Percentiles rank a stretch among this genome's conserved stretches.
Conservation (phyloP, 108 stramenopile species). For the Skeletonema marinoi region DNA sequence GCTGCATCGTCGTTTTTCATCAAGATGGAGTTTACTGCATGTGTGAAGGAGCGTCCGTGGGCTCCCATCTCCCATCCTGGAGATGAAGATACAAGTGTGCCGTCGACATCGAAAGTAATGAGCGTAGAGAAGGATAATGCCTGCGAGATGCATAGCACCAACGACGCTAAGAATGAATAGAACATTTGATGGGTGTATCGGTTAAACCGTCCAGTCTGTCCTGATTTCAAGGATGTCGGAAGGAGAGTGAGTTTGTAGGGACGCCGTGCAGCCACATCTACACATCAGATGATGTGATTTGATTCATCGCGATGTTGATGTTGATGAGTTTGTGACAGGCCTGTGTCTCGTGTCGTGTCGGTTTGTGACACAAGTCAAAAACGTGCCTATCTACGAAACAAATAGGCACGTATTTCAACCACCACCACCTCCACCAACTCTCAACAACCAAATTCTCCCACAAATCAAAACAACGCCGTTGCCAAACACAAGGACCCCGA, state of each 20-base stretch:
- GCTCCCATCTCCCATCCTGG: constrained; percentile 49
- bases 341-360: too few species aligned
- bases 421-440: neutral
- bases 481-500: neutral
- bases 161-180: neutral
- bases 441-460: neutral
- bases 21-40: constrained; percentile 36
- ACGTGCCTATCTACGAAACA: too few species aligned
- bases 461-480: neutral
- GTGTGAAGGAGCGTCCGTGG: constrained; percentile 48
- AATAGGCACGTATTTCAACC: neutral
- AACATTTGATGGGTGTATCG: neutral
- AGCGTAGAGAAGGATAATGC: constrained; percentile 36
- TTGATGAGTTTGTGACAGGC: too few species aligned
- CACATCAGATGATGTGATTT: too few species aligned
- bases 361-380: too few species aligned
- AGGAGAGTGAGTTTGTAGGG: too few species aligned
- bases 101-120: constrained; percentile 60
- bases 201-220: too few species aligned
- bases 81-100: constrained; percentile 44
- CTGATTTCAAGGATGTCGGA: too few species aligned
- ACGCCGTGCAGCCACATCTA: too few species aligned
- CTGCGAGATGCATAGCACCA: neutral
- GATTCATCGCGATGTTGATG: too few species aligned
- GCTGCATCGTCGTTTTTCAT: neutral